Evolutionary conservation across 495 filamentous ascomycete species (phyloP), one percentile per base, ranked within the genome.

Genomic region (Extremus antarcticus): DNA sequence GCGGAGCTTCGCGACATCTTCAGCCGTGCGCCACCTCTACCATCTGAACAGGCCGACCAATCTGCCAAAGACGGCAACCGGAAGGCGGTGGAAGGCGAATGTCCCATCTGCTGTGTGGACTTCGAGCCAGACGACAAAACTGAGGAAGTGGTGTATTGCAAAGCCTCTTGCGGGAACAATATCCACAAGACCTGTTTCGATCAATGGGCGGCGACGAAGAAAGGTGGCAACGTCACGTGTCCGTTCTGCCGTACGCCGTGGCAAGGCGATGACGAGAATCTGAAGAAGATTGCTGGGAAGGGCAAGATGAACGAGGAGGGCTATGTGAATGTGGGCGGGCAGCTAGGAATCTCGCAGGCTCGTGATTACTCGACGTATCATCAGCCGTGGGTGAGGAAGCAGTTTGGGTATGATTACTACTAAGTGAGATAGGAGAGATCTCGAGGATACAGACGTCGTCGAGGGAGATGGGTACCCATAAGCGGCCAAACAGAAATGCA

Each of bases 91-190:
- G 84, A 89, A 29, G 87, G 82, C 15, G 84, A 91, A 58, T 91
- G 87, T 58, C 84, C 86, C 0, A 86, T 94, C 63, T 91, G 87
- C 66, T 88, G 83, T 63, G 79, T 73, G 59, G 80, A 85, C 43
- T 80, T 89, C 58, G 74, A 81, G 43, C 61, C 71, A 2, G 65
- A 71, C 3, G 51, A 52, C 25, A 20, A 3, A 3, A 70, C 72
- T 3, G 82, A 85, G 53, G 67, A 73, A 0, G 75, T 83, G 16
- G 78, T 88, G 1, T 90, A 81, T 73, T 92, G 87, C 65, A 78
- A 78, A 51, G 77, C 78, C 2, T 75, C 79, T 0, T 92, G 87
- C 61, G 86, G 86, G 0, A 86, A 90, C 65, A 90, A 92, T 58
- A 74, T 90, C 11, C 87, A 92, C 66, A 77, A 75, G 57, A 66